A percentile compares a stretch with the other conserved stretches of the same genome.
Conservation (phyloP, 495 filamentous ascomycete species). For the Penicillium lividum region DNA sequence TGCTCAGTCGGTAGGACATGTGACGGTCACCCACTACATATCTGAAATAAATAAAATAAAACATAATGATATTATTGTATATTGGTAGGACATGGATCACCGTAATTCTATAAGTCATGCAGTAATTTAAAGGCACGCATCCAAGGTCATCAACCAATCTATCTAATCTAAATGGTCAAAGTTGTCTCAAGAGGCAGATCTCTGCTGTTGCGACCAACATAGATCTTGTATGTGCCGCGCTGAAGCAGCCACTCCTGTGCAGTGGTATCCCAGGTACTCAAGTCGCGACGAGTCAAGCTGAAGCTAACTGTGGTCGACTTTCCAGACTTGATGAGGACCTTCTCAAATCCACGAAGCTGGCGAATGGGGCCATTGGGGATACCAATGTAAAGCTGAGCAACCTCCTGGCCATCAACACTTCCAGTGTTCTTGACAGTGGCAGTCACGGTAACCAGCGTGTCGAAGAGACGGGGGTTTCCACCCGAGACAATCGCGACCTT, state of each 20-base stretch:
- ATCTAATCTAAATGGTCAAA: constrained; percentile 7
- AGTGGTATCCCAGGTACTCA: constrained; percentile 66
- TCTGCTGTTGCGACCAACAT: constrained; percentile 58
- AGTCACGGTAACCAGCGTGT: constrained; percentile 53
- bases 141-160: not conserved
- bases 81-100: too few relatives aligned
- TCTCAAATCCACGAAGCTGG: constrained; percentile 68
- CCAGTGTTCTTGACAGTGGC: constrained; percentile 55
- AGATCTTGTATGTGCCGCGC: constrained; percentile 38
- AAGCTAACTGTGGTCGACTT: constrained; percentile 49
- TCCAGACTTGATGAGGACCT: constrained; percentile 48
- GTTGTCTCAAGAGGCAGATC: constrained; percentile 21
- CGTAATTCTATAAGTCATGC: too few relatives aligned
- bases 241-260: constrained; percentile 62
- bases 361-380: constrained; percentile 50
- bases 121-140: not conserved
- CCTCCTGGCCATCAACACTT: constrained; percentile 51
- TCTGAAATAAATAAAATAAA: too few relatives aligned
- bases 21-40: too few relatives aligned
- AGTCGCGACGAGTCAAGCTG: constrained; percentile 60
- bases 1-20: too few relatives aligned
- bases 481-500: constrained; percentile 45
- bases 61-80: too few relatives aligned
- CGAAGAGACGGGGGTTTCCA: constrained; percentile 60
- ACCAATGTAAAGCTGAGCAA: constrained; percentile 59